Base-by-base conservation (phyloP, 2,329 filamentous ascomycete genomes). In the Aspergillus cejpii region DNA sequence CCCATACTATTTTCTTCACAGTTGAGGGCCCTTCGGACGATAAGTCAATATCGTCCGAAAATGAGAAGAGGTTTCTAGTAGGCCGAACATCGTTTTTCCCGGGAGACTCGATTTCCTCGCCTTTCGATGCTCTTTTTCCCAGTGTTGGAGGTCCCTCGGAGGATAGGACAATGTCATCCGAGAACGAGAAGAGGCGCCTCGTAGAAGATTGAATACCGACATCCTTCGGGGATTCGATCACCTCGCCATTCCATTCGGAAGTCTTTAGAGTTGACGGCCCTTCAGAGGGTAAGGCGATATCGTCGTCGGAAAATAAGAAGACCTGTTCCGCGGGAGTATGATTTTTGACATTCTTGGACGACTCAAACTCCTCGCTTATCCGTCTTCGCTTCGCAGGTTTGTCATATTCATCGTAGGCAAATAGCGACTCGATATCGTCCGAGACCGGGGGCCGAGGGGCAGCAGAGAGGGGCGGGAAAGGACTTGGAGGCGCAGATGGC, bases 321-420 rank as follows among this genome's bases (percentile, higher is more conserved):
- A 57, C 45, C 1, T 50, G 27, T 12, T 54, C 49, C 12, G 38
- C 44, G 6, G 44, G 34, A 1, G 46, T 11, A 0, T 41, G 45
- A 10, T 45, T 8, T 6, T 28, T 14, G 0, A 17, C 15, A 23
- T 39, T 40, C 15, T 5, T 17, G 12, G 48, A 40, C 3, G 48
- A 44, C 2, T 37, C 39, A 3, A 39, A 41, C 7, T 63, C 58
- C n/a, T 54, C 36, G 38, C 53, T 66, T 21, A 63, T 28, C 28
- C 59, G 57, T 28, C 57, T 59, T 47, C 58, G 60, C 46, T 69
- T 69, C 0, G 54, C 36, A 0, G 64, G 59, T 11, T 61, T 57
- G n/a, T 58, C 52, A 8, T 52, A 12, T 6, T 60, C 52, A 39
- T 64, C 54, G 42, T 56, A 56, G 38, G 56, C 49, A 26, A 61